Evolutionary conservation across 2,329 filamentous ascomycete species (phyloP), one percentile per base, ranked within the genome.

Genomic region (Claviceps fusiformis): DNA sequence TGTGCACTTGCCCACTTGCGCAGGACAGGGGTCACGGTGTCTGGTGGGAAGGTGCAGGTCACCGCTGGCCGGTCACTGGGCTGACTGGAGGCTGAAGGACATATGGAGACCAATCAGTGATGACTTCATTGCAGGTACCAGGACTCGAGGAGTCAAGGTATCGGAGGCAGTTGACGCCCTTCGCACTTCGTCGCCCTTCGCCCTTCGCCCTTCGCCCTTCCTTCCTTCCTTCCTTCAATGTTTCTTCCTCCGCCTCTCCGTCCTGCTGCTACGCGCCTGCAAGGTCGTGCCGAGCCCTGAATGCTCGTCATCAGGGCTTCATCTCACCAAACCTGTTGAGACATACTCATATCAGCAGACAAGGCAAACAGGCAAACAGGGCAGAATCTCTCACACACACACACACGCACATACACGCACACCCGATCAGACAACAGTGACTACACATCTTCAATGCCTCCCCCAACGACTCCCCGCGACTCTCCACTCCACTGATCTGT

Each of bases 391-490:
- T 35, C 55, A 45, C 39, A 35, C 35, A 35, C 27, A n/a, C n/a
- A n/a, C n/a, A n/a, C n/a, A n/a, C n/a, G n/a, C n/a, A n/a, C n/a
- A n/a, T n/a, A n/a, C n/a, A n/a, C n/a, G n/a, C n/a, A n/a, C n/a
- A n/a, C n/a, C n/a, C n/a, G n/a, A n/a, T n/a, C n/a, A n/a, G n/a
- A n/a, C n/a, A n/a, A n/a, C 47, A 35, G 37, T 4, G 11, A 24
- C 24, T 41, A 27, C 35, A 51, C 54, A 37, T 56, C 35, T 44
- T 53, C 56, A 53, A n/a, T 37, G 50, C 33, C 50, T 41, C 55
- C 45, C 44, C 44, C n/a, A 55, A 27, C 10, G 50, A 52, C 53
- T 19, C 53, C 48, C 50, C 35, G 6, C 37, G 37, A 17, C 37
- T 39, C 10, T 37, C 35, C 35, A 11, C 9, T 29, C 13, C 48